phyloP scores from a whole-genome alignment of 1,284 basidiomycete species.

The Naganishia albida region DNA sequence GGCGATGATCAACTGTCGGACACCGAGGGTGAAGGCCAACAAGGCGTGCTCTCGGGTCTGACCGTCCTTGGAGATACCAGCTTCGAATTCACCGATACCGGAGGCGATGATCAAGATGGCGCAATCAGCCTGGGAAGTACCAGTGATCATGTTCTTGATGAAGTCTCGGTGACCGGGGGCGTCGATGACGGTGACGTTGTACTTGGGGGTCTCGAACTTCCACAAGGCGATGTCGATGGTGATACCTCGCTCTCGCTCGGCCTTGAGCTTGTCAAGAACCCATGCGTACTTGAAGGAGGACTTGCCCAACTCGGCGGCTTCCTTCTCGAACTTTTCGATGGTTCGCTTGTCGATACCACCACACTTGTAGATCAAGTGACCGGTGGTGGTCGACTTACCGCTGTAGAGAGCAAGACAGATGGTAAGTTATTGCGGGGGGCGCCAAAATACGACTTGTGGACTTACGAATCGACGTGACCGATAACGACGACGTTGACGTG shows the following conservation, averaged over 20 bases:
- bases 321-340: conserved; percentile 99
- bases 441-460: not conserved
- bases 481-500: conserved; percentile 68
- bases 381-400: conserved; percentile 86
- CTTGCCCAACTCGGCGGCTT: conserved; percentile 99
- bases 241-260: conserved; percentile 99
- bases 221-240: conserved; percentile 98
- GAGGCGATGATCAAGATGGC: conserved; percentile 99
- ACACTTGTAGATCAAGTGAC: conserved; percentile 99
- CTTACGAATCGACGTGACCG: conserved; percentile 87
- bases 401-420: too few relatives aligned
- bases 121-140: conserved; percentile 99
- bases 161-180: conserved; percentile 99
- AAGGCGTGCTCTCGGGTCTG: conserved; percentile 99
- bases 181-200: conserved; percentile 80
- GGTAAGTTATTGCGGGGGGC: too few relatives aligned
- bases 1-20: conserved; percentile 99
- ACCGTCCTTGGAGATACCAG: conserved; percentile 99
- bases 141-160: conserved; percentile 99
- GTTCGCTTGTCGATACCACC: conserved; percentile 99
- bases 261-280: conserved; percentile 99
- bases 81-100: conserved; percentile 99
- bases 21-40: conserved; percentile 99
- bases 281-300: conserved; percentile 98
- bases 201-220: conserved; percentile 98